Conservation (phyloP, 78 protist genomes). For the Andalucia godoyi region DNA sequence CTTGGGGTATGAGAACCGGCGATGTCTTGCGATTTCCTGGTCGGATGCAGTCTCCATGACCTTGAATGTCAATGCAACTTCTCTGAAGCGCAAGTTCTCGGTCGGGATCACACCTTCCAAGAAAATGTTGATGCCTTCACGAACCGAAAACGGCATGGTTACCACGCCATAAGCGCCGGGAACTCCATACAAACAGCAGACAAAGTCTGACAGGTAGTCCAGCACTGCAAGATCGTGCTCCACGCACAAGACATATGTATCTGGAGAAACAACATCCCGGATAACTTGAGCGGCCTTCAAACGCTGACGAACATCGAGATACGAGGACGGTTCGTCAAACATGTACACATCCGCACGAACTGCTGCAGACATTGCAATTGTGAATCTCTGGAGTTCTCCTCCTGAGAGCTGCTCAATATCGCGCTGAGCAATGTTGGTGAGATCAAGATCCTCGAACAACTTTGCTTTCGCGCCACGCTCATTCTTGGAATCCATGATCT, state of each 20-base stretch:
- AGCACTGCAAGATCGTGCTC: slow-evolving; percentile 99
- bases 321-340: slow-evolving; percentile 99
- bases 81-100: slow-evolving; percentile 99
- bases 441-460: slow-evolving; percentile 36
- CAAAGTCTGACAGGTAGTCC: slow-evolving; percentile 97
- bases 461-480: slow-evolving; percentile 17
- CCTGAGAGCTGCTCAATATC: slow-evolving; percentile 85
- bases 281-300: slow-evolving; percentile 90
- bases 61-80: slow-evolving; percentile 59
- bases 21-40: background rate
- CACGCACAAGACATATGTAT: slow-evolving; percentile 84
- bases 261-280: slow-evolving; percentile 55
- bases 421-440: slow-evolving; percentile 55
- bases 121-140: slow-evolving; percentile 99
- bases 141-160: slow-evolving; percentile 94
- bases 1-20: slow-evolving; percentile 69
- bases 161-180: slow-evolving; percentile 99
- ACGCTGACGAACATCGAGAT: slow-evolving; percentile 97
- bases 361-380: slow-evolving; percentile 69
- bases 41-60: slow-evolving; percentile 38
- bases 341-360: slow-evolving; percentile 77
- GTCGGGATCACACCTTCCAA: slow-evolving; percentile 96
- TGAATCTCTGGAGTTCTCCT: slow-evolving; percentile 99
- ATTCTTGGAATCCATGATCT: slow-evolving; percentile 40
- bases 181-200: slow-evolving; percentile 95